Percentiles rank a stretch among this genome's conserved stretches.
phyloP scores from a whole-genome alignment of 2,329 filamentous ascomycete species.

The Xylaria sp. region DNA sequence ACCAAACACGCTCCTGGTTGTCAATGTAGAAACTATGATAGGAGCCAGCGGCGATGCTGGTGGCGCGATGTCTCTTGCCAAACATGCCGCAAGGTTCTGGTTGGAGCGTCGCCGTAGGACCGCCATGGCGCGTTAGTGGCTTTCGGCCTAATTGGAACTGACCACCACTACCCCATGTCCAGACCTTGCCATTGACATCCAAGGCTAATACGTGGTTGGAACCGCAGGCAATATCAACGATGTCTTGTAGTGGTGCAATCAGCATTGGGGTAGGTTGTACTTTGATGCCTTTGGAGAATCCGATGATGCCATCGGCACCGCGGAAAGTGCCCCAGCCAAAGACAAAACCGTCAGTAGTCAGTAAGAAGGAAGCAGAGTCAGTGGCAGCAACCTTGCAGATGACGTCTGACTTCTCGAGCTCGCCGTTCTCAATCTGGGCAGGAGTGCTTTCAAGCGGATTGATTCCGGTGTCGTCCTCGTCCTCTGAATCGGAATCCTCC shows the following conservation, averaged over 20 bases:
- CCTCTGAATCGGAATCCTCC: constrained; percentile 54
- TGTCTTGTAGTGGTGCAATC: constrained; percentile 69
- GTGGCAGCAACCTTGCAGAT: constrained; percentile 71
- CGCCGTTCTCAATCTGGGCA: constrained; percentile 65
- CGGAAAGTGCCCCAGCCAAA: constrained; percentile 78
- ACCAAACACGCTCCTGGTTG: constrained; percentile 72
- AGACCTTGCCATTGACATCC: constrained; percentile 74
- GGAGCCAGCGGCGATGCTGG: constrained; percentile 68
- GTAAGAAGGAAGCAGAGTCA: constrained; percentile 71
- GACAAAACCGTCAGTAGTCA: constrained; percentile 71
- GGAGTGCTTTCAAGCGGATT: constrained; percentile 80
- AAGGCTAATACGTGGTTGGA: constrained; percentile 77
- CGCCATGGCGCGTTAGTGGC: constrained; percentile 55
- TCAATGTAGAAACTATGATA: constrained; percentile 79
- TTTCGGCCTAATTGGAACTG: constrained; percentile 77
- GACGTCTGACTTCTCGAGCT: constrained; percentile 70
- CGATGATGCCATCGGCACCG: constrained; percentile 68
- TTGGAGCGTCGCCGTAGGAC: constrained; percentile 48
- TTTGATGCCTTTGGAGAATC: constrained; percentile 66
- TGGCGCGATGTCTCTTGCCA: constrained; percentile 64
- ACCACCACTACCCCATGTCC: constrained; percentile 85
- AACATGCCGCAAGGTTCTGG: constrained; percentile 55
- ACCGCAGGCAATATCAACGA: constrained; percentile 70
- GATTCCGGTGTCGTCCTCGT: constrained; percentile 70
- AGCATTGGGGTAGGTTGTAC: constrained; percentile 59